phyloP scores from a whole-genome alignment of 2,329 filamentous ascomycete genomes.

The Cucurbitaria berberidis region DNA sequence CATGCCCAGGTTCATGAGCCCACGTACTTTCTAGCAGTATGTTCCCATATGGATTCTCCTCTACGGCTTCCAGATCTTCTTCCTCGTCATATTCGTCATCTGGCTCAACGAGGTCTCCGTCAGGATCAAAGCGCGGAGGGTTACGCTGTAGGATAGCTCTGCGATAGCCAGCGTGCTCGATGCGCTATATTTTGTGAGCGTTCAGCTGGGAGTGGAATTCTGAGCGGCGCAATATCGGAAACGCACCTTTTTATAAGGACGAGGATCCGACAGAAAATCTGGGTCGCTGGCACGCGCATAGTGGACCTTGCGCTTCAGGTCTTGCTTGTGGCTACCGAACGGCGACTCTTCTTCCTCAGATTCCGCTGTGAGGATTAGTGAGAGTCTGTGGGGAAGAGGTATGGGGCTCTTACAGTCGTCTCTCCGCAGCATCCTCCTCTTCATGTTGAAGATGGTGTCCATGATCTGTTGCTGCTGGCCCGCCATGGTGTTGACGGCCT shows the following conservation, averaged over 20 bases:
- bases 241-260: constrained; percentile 73
- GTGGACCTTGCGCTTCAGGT: constrained; percentile 75
- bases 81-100: constrained; percentile 73
- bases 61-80: constrained; percentile 64
- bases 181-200: constrained; percentile 58
- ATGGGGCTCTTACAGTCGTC: constrained; percentile 41
- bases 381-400: not conserved
- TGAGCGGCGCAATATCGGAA: constrained; percentile 4
- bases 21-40: constrained; percentile 72
- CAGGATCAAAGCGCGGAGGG: constrained; percentile 74
- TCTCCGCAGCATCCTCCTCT: constrained; percentile 42
- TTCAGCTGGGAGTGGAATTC: constrained; percentile 7
- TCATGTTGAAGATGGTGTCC: constrained; percentile 50
- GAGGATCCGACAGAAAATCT: constrained; percentile 63
- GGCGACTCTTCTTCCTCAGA: constrained; percentile 75
- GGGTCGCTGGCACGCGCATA: constrained; percentile 75
- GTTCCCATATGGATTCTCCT: constrained; percentile 76
- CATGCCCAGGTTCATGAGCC: not conserved
- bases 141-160: constrained; percentile 77
- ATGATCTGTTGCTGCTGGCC: constrained; percentile 50
- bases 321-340: constrained; percentile 77
- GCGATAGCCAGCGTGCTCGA: constrained; percentile 75
- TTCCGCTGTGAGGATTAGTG: constrained; percentile 64
- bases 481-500: constrained; percentile 41
- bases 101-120: constrained; percentile 77